phyloP scores from a whole-genome alignment of 345 rosid genomes.

The Carallia brachiata region DNA sequence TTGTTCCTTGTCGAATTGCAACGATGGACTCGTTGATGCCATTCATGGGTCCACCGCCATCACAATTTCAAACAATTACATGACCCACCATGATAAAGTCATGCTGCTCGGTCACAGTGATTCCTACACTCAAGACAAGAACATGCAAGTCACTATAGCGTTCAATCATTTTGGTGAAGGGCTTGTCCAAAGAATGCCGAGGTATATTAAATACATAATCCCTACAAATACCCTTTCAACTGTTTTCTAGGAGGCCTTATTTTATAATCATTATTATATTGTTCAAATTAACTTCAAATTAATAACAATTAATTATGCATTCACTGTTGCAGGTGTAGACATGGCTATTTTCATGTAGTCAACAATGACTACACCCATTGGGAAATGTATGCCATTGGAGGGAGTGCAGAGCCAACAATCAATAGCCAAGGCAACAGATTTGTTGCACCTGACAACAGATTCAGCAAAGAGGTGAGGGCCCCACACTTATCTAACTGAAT shows the following conservation, averaged over 20 bases:
- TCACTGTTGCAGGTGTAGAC: constrained; percentile 24
- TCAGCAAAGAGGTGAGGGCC: constrained; percentile 24
- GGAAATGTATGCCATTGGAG: constrained; percentile 38
- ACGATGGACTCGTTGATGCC: constrained; percentile 24
- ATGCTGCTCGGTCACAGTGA: constrained; percentile 32
- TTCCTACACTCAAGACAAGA: constrained; percentile 27
- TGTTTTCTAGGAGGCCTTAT: not conserved
- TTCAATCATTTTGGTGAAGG: constrained; percentile 36
- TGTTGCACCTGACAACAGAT: constrained; percentile 23
- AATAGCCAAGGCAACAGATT: constrained; percentile 34
- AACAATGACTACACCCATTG: constrained; percentile 35
- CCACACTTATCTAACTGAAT: constrained; percentile 5
- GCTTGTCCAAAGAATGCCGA: constrained; percentile 33
- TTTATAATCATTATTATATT: too few species aligned
- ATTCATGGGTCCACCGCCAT: constrained; percentile 30
- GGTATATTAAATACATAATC: not conserved
- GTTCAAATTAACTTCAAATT: not conserved
- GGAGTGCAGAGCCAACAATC: constrained; percentile 28
- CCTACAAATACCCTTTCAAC: not conserved
- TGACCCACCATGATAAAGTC: constrained; percentile 36
- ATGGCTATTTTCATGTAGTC: constrained; percentile 32
- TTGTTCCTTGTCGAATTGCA: constrained; percentile 22
- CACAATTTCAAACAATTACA: constrained; percentile 31
- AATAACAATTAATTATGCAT: not conserved
- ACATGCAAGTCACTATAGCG: constrained; percentile 34